Base-by-base conservation (phyloP, 345 rosid genomes). In the Sisymbrium irio region DNA sequence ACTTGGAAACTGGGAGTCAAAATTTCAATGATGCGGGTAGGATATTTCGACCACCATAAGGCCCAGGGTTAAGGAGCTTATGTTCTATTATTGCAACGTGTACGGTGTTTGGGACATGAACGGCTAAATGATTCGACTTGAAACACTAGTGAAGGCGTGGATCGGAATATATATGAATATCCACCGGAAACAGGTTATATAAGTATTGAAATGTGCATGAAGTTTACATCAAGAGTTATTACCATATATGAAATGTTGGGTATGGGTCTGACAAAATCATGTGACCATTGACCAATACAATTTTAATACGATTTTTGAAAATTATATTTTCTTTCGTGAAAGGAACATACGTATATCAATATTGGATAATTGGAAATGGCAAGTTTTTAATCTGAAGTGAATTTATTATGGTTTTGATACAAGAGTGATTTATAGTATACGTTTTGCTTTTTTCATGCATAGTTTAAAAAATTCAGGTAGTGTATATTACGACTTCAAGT, bases 181-280 rank as follows among this genome's bases (percentile, higher is more conserved):
- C 35, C 57, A 46, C 19, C 33, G 56, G 35, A 19, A 30, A 53
- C 25, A 11, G 28, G 63, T 3, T 27, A 53, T 64, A 7, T 15
- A 10, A 35, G n/a, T 54, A 22, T 25, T 33, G 77, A 55, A 22
- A 73, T 63, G n/a, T 63, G 3, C 45, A 40, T 40, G 9, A 25
- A 58, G 46, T 35, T 59, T 70, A 70, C 74, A 59, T 35, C 74
- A 70, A 58, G 25, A 45, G 8, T 25, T 55, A 42, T 20, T 20
- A 41, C 45, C 45, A 14, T 45, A 69, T 20, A 51, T 39, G 54
- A 18, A 13, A 40, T 62, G 62, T 30, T 45, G 30, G 71, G n/a
- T 65, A 55, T 35, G 3, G 20, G 42, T 44, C 40, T 56, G 56
- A 55, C 41, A 22, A 2, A 32, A 12, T 35, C 65, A 64, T 33